Evolutionary conservation across 2,329 filamentous ascomycete genomes (phyloP), one percentile per base, ranked within the genome.

Genomic region (Aureobasidium musti): DNA sequence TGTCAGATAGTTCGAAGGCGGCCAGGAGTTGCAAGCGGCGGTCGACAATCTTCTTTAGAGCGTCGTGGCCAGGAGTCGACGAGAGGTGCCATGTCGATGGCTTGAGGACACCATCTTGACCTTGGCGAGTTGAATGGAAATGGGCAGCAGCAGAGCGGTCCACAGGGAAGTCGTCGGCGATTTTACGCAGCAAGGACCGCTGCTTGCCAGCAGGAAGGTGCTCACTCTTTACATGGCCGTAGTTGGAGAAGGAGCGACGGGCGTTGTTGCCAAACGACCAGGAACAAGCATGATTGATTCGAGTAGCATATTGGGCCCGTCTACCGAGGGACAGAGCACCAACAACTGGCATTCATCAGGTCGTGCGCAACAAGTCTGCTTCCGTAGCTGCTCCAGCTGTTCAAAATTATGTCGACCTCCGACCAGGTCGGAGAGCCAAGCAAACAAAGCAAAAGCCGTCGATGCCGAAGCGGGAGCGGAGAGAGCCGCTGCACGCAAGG

Each of bases 261-360:
- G 61, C 21, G 35, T 54, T 23, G 11, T 47, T 23, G 57, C 41
- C 43, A 23, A 61, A 35, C 35, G 28, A 35, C 11, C 43, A 23
- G 45, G 33, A 13, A 33, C 10, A 41, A 26, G 37, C 49, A 56
- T 35, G 30, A 14, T 10, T 39, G n/a, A 13, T 2, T 49, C 52
- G 30, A 59, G 52, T 47, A 37, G 43, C 66, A 56, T 64, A 43
- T 54, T 53, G 47, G 49, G 43, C 57, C 59, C 66, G 66, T 59
- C 57, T 56, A 67, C 11, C 57, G 41, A 67, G 39, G 66, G 66
- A 57, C 59, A 67, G 60, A 26, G 26, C 33, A 64, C 66, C 61
- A 67, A 43, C 59, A 67, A 63, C 35, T 47, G 66, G 66, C 66
- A 67, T 67, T 67, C 66, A 67, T 67, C 60, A 60, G 65, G 47